A percentile compares a stretch with the other conserved stretches of the same genome.
These are phyloP conservation scores for Calophaca sinica DNA, from an alignment of 306 rosid genomes.

Conservation along the genomic window DNA sequence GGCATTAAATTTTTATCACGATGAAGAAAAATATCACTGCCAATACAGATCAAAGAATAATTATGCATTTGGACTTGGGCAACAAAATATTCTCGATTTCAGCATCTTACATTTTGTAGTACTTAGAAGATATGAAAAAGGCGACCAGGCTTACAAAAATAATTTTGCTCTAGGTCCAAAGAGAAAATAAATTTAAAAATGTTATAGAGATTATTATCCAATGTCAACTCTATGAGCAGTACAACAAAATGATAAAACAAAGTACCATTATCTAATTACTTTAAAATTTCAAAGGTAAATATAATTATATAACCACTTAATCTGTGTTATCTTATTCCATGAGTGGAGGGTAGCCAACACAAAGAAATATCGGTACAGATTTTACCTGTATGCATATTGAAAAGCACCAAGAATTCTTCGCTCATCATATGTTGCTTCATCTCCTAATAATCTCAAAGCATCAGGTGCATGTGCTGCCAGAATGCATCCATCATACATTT, in stretches of 20 bases:
- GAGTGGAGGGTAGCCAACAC: constrained; percentile 7
- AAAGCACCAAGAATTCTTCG: constrained; percentile 92
- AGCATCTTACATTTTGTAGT: constrained; percentile 8
- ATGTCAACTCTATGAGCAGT: too few species aligned
- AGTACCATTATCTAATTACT: not conserved
- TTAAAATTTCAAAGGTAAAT: not conserved
- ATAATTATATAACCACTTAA: constrained; percentile 2
- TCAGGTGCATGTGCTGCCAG: constrained; percentile 90
- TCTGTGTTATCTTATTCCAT: not conserved
- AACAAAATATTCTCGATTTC: constrained; percentile 29
- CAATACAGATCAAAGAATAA: constrained; percentile 58
- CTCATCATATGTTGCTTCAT: constrained; percentile 75
- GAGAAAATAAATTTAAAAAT: not conserved
- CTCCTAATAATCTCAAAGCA: constrained; percentile 75
- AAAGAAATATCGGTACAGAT: constrained; percentile 21
- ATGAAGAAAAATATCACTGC: constrained; percentile 95
- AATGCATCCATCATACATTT: constrained; percentile 68
- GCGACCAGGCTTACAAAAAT: not conserved
- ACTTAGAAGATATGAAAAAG: not conserved
- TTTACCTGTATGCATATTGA: constrained; percentile 83
- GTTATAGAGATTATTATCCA: not conserved
- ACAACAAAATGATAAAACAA: not conserved
- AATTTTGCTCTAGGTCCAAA: not conserved
- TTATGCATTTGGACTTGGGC: constrained; percentile 47
- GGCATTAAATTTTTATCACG: constrained; percentile 94